Conservation (phyloP, 2,329 filamentous ascomycete species). For the Neofusicoccum cordaticola region DNA sequence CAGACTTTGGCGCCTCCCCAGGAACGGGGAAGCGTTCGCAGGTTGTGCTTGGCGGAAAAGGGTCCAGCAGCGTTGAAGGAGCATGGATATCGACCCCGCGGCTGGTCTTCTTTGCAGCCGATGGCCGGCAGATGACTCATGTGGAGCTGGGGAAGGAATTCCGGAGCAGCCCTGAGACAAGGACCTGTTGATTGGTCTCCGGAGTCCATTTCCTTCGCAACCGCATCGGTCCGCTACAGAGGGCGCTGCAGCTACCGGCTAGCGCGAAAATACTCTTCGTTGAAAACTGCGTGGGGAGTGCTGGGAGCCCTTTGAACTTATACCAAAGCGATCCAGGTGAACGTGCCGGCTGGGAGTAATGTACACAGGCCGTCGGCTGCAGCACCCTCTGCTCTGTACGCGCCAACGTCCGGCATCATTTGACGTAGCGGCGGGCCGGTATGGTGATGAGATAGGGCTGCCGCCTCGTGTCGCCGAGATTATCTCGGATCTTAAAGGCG, state of each 20-base stretch:
- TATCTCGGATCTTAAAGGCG: background rate
- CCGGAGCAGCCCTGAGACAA: background rate
- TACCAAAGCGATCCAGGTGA: too few species aligned
- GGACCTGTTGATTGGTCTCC: background rate
- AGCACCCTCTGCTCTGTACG: too few species aligned
- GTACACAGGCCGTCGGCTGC: too few species aligned
- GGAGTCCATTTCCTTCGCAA: background rate
- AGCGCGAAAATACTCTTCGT: too few species aligned
- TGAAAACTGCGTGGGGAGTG: too few species aligned
- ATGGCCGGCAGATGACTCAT: background rate
- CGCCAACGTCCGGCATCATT: background rate
- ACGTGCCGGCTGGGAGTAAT: too few species aligned
- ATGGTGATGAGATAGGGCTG: background rate
- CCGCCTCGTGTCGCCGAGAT: background rate
- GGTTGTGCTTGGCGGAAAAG: background rate
- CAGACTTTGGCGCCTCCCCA: background rate
- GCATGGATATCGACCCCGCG: background rate
- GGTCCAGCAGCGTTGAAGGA: background rate
- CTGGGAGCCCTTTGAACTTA: too few species aligned
- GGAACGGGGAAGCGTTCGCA: background rate
- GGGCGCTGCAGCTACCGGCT: too few species aligned
- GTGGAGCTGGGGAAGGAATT: background rate
- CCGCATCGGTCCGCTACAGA: background rate
- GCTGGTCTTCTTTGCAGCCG: background rate
- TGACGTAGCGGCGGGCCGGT: background rate